Evolutionary conservation across 2,329 filamentous ascomycete species (phyloP).

Genomic region (Colletotrichum higginsianum): DNA sequence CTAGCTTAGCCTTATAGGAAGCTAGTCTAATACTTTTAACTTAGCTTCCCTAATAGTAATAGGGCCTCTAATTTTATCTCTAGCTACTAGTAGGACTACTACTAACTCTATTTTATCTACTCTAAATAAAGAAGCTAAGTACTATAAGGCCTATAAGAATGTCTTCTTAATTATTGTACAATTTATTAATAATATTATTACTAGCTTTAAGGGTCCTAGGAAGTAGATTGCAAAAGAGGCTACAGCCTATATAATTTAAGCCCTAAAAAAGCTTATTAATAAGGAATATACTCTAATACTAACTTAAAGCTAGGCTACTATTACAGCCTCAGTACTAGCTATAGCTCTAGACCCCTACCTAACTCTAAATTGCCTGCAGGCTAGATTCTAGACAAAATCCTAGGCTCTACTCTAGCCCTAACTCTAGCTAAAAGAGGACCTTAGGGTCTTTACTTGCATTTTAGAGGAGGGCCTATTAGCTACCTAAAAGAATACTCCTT

Average conservation of each 20-base stretch:
- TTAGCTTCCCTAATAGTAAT: neutral
- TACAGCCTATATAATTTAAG: neutral
- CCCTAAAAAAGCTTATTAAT: conserved; percentile 1
- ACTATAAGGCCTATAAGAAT: neutral
- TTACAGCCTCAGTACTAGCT: neutral
- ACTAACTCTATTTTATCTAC: neutral
- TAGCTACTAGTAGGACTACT: neutral
- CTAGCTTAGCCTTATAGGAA: conserved; percentile 4
- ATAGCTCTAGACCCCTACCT: neutral
- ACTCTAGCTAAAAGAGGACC: neutral
- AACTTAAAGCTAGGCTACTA: neutral
- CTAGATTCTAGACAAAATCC: neutral
- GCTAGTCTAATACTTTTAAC: neutral
- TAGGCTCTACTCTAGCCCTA: neutral
- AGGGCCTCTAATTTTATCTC: neutral
- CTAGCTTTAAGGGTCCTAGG: conserved; percentile 1
- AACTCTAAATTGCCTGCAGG: neutral
- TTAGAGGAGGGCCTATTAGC: neutral
- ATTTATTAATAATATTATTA: neutral
- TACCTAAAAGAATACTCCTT: neutral
- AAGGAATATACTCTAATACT: neutral
- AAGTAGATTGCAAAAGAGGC: conserved; percentile 20
- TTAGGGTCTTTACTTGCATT: neutral
- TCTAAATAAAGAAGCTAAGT: conserved; percentile 2
- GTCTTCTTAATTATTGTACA: conserved; percentile 3